Evolutionary conservation across 345 rosid species (phyloP).

Genomic region (Heritiera littoralis): DNA sequence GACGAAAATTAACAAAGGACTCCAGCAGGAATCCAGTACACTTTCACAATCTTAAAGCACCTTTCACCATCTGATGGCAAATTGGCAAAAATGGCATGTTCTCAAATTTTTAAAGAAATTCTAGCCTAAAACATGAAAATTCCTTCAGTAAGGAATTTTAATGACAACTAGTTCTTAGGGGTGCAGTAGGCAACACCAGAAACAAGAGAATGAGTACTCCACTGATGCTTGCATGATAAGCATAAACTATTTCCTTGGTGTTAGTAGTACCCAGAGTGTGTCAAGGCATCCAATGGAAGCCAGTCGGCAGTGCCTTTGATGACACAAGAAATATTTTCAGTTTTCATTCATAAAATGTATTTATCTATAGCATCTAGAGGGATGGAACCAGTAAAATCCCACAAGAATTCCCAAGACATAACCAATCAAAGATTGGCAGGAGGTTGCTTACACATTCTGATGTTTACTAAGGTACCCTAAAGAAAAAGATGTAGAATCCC

Average conservation of each 20-base stretch:
- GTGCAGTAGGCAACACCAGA: neutral
- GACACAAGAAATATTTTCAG: neutral
- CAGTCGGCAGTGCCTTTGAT: neutral
- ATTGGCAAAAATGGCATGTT: neutral
- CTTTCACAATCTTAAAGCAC: neutral
- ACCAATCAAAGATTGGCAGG: neutral
- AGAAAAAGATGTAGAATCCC: neutral
- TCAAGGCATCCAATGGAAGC: neutral
- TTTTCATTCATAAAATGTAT: neutral
- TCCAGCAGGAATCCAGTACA: neutral
- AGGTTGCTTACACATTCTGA: neutral
- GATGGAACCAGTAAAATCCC: neutral
- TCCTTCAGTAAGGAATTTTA: neutral
- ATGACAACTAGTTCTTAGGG: neutral
- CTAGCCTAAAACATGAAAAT: constrained; percentile 9
- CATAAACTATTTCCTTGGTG: neutral
- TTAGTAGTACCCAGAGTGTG: constrained; percentile 12
- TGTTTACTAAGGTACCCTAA: neutral
- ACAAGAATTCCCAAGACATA: neutral
- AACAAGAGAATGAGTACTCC: neutral
- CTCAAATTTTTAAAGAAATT: neutral
- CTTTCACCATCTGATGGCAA: neutral
- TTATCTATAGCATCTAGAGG: constrained; percentile 2
- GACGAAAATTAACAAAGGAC: neutral
- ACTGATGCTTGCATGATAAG: neutral